Percentiles rank a stretch among this genome's conserved stretches.
Evolutionary conservation across 495 filamentous ascomycete genomes (phyloP).

Genomic region (Aspergillus sparsus): DNA sequence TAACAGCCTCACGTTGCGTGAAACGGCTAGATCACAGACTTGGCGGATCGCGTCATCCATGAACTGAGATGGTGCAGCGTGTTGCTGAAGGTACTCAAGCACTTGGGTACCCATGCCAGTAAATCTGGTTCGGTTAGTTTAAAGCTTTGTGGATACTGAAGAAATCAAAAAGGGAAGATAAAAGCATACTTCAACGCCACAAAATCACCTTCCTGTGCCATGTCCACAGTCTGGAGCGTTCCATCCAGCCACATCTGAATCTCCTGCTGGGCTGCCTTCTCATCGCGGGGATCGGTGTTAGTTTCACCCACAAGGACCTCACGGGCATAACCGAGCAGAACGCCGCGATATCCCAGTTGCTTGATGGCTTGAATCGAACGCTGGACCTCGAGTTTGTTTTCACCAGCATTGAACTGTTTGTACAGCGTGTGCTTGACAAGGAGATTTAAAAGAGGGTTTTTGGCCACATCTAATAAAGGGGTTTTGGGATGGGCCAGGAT

Average conservation of each 20-base stretch:
- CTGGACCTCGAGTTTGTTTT: constrained; percentile 50
- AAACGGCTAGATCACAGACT: constrained; percentile 74
- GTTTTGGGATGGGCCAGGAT: constrained; percentile 68
- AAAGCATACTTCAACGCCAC: constrained; percentile 74
- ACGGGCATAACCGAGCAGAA: constrained; percentile 51
- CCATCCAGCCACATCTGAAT: constrained; percentile 73
- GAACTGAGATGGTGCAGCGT: constrained; percentile 57
- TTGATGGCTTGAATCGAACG: constrained; percentile 46
- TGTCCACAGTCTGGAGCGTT: constrained; percentile 72
- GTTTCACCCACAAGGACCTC: constrained; percentile 47
- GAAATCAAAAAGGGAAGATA: background rate
- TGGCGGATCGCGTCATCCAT: constrained; percentile 69
- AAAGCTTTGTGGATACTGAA: background rate
- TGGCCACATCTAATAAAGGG: constrained; percentile 48
- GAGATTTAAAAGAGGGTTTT: constrained; percentile 46
- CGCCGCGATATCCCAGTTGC: constrained; percentile 46
- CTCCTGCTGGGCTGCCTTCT: constrained; percentile 52
- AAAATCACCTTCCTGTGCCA: constrained; percentile 76
- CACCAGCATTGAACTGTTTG: constrained; percentile 54
- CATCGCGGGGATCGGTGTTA: constrained; percentile 34
- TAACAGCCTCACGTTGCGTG: constrained; percentile 71
- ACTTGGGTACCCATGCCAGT: constrained; percentile 86
- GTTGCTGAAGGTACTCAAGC: constrained; percentile 60
- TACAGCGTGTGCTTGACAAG: constrained; percentile 52
- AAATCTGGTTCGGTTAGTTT: constrained; percentile 51